These are phyloP conservation scores for Quillaja saponaria DNA, from an alignment of 306 rosid species.

Conservation along the genomic window DNA sequence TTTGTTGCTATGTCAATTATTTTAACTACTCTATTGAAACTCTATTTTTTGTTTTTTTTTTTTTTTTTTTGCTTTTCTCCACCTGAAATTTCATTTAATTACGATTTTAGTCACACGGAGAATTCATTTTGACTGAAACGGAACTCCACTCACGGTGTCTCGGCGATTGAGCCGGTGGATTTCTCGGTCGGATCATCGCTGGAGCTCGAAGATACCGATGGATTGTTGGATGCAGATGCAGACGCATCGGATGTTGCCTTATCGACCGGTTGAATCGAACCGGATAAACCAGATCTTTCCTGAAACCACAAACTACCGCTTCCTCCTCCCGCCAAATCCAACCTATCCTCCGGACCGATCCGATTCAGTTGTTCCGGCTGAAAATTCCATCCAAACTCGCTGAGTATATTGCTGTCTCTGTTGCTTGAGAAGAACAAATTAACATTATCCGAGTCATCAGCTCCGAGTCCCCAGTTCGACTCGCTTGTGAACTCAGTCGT, in stretches of 20 bases:
- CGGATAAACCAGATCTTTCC: slow-evolving; percentile 29
- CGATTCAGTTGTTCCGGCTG: slow-evolving; percentile 36
- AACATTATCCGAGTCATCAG: slow-evolving; percentile 36
- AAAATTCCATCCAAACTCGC: slow-evolving; percentile 75
- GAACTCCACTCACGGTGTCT: slow-evolving; percentile 75
- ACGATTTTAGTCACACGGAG: slow-evolving; percentile 27
- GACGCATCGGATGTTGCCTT: slow-evolving; percentile 1
- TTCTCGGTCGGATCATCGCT: slow-evolving; percentile 84
- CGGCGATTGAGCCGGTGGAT: slow-evolving; percentile 65
- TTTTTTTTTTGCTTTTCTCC: no score
- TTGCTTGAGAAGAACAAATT: slow-evolving; percentile 43
- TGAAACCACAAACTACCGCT: slow-evolving; percentile 21
- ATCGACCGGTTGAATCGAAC: slow-evolving; percentile 34
- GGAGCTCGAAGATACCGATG: slow-evolving; percentile 74
- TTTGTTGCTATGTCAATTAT: no score
- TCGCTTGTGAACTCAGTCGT: slow-evolving; percentile 39
- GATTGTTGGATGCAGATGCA: slow-evolving; percentile 48
- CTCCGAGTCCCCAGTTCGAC: slow-evolving; percentile 53
- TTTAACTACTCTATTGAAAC: no score
- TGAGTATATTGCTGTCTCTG: slow-evolving; percentile 47
- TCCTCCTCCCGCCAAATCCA: slow-evolving; percentile 29
- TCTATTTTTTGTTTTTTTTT: no score
- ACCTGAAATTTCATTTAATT: slow-evolving; percentile 28
- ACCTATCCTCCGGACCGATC: slow-evolving; percentile 36
- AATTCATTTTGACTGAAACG: slow-evolving; percentile 11